phyloP scores from a whole-genome alignment of 208 protist species.

The Blastocrithidia nonstop region DNA sequence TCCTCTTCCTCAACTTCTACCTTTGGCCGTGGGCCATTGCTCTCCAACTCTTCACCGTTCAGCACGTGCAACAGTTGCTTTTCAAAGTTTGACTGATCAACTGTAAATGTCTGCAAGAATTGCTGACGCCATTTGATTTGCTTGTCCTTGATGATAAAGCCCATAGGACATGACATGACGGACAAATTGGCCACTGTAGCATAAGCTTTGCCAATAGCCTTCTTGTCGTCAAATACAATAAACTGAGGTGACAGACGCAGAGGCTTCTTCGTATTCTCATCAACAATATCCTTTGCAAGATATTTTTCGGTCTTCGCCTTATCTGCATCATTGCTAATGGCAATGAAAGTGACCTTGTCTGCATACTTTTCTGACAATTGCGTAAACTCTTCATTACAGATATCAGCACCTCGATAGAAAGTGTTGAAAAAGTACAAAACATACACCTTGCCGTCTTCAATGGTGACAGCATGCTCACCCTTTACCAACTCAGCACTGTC shows the following conservation, averaged over 20 bases:
- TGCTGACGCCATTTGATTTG: conserved; percentile 84
- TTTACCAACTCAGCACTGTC: conserved; percentile 47
- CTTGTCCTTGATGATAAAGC: conserved; percentile 68
- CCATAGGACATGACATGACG: conserved; percentile 84
- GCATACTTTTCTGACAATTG: conserved; percentile 56
- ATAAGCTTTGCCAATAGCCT: conserved; percentile 69
- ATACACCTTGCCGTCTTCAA: conserved; percentile 48
- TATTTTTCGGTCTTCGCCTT: conserved; percentile 84
- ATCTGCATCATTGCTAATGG: conserved; percentile 81
- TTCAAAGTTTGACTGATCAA: conserved; percentile 83
- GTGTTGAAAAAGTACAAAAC: conserved; percentile 88
- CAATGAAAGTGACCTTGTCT: conserved; percentile 64
- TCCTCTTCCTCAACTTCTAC: conserved; percentile 80
- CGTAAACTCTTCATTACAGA: conserved; percentile 83
- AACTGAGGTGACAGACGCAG: conserved; percentile 53
- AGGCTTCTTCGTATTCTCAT: conserved; percentile 84
- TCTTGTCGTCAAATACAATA: conserved; percentile 76
- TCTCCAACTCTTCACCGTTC: conserved; percentile 61
- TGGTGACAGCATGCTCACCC: conserved; percentile 41
- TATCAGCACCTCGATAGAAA: conserved; percentile 81
- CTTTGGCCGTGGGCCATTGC: conserved; percentile 67
- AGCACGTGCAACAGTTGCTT: conserved; percentile 71
- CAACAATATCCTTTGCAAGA: conserved; percentile 70
- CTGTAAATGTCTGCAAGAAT: conserved; percentile 78
- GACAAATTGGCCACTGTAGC: conserved; percentile 48